Base-by-base conservation (phyloP, 768 basidiomycete genomes). In the Tephrocybe rancida region DNA sequence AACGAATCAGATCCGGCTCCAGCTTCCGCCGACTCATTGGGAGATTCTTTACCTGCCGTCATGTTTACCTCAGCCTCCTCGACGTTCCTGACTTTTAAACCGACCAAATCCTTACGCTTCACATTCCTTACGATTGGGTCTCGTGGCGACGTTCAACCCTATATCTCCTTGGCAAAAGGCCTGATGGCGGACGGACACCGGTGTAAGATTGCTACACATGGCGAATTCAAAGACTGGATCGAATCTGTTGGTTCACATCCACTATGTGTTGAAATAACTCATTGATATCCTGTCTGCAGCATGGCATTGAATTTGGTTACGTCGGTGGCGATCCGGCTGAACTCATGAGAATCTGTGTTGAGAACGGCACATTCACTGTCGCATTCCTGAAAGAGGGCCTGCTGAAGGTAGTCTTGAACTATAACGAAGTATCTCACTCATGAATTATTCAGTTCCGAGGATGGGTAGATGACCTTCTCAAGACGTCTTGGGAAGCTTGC, bases 261-360 rank as follows among this genome's bases (percentile, higher is more conserved):
- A 44, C 21, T 9, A 51, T 35, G 46, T 41, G 21, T 45, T 14
- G 25, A 49, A 26, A 56, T 52, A 42, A 16, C n/a, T n/a, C 34
- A 14, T 37, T 60, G 32, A 56, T 22, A 46, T 21, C 18, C 30
- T 13, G 54, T 27, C 54, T 10, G 30, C 58, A 97, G 94, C 81
- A 98, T 66, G 94, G 93, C n/a, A 97, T 99, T 62, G 95, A 95
- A 64, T 98, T 90, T 67, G 89, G 89, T 10, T 88, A 83, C 59
- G 95, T 98, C 38, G 96, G 97, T 10, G 96, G 96, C 24, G 97
- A 98, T 70, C 96, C 96, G 9, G 95, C 97, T 1, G 96, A 98
- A 69, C 75, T 99, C 37, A 95, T 98, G 95, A 83, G 92, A 48
- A 93, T 99, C 58, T 98, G 95, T 68, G 88, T 98, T 29, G 96